Evolutionary conservation across 2,329 filamentous ascomycete genomes (phyloP).

Genomic region (Colletotrichum falcatum): DNA sequence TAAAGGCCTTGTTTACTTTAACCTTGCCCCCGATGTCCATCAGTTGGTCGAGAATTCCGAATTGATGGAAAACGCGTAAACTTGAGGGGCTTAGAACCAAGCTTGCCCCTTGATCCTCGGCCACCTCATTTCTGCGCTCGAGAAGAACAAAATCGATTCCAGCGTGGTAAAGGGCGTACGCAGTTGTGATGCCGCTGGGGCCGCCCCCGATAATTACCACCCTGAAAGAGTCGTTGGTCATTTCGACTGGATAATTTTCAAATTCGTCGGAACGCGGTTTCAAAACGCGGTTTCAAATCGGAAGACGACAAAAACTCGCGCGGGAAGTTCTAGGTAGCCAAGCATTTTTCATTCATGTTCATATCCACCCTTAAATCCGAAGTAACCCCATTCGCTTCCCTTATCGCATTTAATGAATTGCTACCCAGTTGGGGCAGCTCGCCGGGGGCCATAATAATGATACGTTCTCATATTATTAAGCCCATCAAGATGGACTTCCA

Average conservation of each 20-base stretch:
- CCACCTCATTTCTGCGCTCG: conserved; percentile 45
- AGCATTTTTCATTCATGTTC: neutral
- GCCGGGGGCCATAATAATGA: no score
- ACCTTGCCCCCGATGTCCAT: conserved; percentile 20
- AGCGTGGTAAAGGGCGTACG: conserved; percentile 47
- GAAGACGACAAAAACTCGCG: neutral
- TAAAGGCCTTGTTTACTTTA: conserved; percentile 15
- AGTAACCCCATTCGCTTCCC: neutral
- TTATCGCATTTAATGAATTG: neutral
- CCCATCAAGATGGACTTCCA: no score
- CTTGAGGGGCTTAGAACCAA: conserved; percentile 46
- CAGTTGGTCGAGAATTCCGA: conserved; percentile 45
- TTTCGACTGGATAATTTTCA: conserved; percentile 26
- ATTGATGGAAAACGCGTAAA: conserved; percentile 48
- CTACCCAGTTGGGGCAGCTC: neutral
- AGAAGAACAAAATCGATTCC: conserved; percentile 52
- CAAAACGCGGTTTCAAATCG: no score
- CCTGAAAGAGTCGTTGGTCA: conserved; percentile 46
- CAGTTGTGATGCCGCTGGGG: conserved; percentile 47
- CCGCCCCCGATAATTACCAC: conserved; percentile 51
- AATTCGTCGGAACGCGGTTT: neutral
- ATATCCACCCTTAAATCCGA: neutral
- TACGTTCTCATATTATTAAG: neutral
- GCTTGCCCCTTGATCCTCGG: conserved; percentile 46
- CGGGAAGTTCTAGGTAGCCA: neutral